Evolutionary conservation across 1,284 basidiomycete species (phyloP), one percentile per base, ranked within the genome.

Genomic region (Mycena sp.): DNA sequence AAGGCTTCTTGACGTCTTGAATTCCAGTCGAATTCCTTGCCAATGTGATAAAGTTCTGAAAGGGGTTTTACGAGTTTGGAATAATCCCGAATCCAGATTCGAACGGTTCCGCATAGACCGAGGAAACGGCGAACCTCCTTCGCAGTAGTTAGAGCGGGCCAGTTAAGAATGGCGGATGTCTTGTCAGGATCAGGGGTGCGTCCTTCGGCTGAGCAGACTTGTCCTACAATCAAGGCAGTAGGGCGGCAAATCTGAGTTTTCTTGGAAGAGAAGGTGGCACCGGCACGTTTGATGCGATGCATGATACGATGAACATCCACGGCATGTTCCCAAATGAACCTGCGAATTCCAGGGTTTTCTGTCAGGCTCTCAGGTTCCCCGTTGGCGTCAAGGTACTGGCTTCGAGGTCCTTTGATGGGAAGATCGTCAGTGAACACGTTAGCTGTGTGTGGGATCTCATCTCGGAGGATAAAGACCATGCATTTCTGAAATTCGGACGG

Each of bases 291-390:
- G 23, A 76, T 61, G 0, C 65, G 26, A 30, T 72, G 73, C 57
- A 73, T 58, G 3, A 74, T 59, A 9, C 70, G 30, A 51, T 75
- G 64, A 1, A 78, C 67, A 65, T 76, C 72, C 6, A 64, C 10
- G 0, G 71, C 61, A 67, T 80, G 76, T 69, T 78, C 75, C 74
- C 72, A 79, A 2, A 80, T 68, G 57, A 79, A 81, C 5, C 71
- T 14, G 19, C 52, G 51, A 6, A 61, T 55, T 2, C 51, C 45
- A 0, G 59, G 45, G 17, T 61, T 61, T 10, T 26, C 28, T 16
- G 1, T 7, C 2, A 60, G 2, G 0, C 59, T 65, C 52, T 78
- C 75, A 23, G 69, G 75, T 0, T 45, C 30, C 1, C 77, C 78
- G 32, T 74, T 63, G 11, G 28, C 14, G 40, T 70, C 57, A 40